phyloP scores from a whole-genome alignment of 305 asterid species.

The Fraxinus dipetala region DNA sequence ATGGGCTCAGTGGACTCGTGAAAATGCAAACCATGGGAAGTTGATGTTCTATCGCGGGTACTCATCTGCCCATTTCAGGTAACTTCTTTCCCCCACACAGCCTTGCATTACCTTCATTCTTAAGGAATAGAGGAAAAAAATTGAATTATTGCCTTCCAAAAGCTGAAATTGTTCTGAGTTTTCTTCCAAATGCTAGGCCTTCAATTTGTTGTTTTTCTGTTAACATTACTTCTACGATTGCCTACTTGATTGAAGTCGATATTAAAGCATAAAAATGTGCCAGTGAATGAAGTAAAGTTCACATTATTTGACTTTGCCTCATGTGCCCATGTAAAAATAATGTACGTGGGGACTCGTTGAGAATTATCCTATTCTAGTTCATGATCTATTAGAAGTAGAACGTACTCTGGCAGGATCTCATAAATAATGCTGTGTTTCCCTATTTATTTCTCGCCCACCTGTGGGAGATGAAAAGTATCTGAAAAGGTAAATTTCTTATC shows the following conservation, averaged over 20 bases:
- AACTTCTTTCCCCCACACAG: slow-evolving; percentile 1
- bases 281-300: background rate
- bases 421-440: background rate
- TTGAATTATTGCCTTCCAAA: background rate
- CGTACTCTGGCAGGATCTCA: background rate
- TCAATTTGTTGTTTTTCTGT: background rate
- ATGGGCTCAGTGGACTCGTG: slow-evolving; percentile 81
- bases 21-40: slow-evolving; percentile 41
- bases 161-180: background rate
- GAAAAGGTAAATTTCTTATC: background rate
- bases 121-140: background rate
- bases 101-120: background rate
- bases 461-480: background rate
- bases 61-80: slow-evolving; percentile 98
- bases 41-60: slow-evolving; percentile 84
- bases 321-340: background rate
- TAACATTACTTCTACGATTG: background rate
- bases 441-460: background rate
- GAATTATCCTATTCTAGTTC: background rate
- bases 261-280: background rate
- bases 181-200: background rate
- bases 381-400: background rate
- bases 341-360: background rate
- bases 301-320: background rate
- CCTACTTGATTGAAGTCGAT: background rate